Evolutionary conservation across 2,329 filamentous ascomycete species (phyloP), one percentile per base, ranked within the genome.

Genomic region (Elsinoe perseae): DNA sequence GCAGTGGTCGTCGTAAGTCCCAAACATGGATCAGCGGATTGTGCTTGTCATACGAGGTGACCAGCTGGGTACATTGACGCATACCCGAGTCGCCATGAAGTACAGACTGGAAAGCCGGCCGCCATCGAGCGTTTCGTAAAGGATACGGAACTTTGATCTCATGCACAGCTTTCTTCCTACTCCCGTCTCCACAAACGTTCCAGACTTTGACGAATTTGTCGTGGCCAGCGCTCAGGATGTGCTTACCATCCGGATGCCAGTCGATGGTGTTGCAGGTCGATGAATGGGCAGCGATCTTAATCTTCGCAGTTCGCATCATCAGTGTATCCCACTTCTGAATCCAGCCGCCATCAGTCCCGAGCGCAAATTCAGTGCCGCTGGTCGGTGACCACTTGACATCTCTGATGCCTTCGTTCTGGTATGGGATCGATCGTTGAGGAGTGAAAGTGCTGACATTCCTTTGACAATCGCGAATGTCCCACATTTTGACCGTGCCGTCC

Each of bases 201-300:
- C 82, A 85, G 25, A 85, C 76, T 65, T 80, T 80, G 60, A 85
- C 77, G 27, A 79, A 79, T 58, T 78, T 80, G 65, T 85, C 82
- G 20, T 77, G 74, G 54, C 82, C 77, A n/a, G 80, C 81, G 61
- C 80, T 84, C 55, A 81, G 75, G 8, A 85, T 70, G 65, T 85
- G 80, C 63, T 79, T 83, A 5, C 82, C 82, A 62, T 85, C 81
- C 1, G 82, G 82, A 64, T 85, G 82, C 81, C 82, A 85, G 65
- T 85, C 82, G 32, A 85, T 77, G 4, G 80, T 75, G 59, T 78
- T 82, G 69, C 82, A 85, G 4, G 67, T 57, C 10, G 62, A 58
- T 61, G 81, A 77, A 64, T 85, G 82, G 42, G 81, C 82, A 30
- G 79, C 77, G 56, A 85, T 80, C 61, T 79, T 80, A 62, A 84